These are phyloP conservation scores for Voacanga thouarsii DNA, from an alignment of 257 asterid genomes.

Conservation along the genomic window DNA sequence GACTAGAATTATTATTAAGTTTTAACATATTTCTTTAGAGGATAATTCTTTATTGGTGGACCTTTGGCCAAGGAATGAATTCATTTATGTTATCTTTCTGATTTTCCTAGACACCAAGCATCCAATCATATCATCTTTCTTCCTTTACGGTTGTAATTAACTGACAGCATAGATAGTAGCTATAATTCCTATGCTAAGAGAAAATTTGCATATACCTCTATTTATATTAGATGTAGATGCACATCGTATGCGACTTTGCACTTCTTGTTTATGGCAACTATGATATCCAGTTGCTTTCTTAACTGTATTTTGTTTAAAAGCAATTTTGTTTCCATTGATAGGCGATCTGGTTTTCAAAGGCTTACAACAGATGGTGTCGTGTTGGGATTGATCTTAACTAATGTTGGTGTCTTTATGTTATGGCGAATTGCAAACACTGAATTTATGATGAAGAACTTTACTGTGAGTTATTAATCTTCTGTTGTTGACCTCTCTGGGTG, in stretches of 20 bases:
- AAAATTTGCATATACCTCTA: neutral
- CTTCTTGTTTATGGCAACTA: neutral
- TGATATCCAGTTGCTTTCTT: neutral
- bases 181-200: neutral
- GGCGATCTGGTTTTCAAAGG: slow-evolving; percentile 51
- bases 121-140: neutral
- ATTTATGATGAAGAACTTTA: slow-evolving; percentile 79
- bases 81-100: neutral
- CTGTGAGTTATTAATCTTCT: slow-evolving; percentile 38
- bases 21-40: neutral
- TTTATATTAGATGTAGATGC: neutral
- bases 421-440: slow-evolving; percentile 55
- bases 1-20: neutral
- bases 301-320: neutral
- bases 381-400: slow-evolving; percentile 55
- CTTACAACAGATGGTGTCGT: slow-evolving; percentile 68
- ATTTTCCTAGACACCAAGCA: neutral
- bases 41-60: neutral
- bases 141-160: neutral
- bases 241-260: neutral
- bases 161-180: neutral
- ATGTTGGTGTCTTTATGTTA: slow-evolving; percentile 65
- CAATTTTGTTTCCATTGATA: slow-evolving; percentile 21
- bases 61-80: neutral
- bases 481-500: neutral